These are phyloP conservation scores for Talaromyces amestolkiae DNA, from an alignment of 2,329 filamentous ascomycete species.

Conservation along the genomic window DNA sequence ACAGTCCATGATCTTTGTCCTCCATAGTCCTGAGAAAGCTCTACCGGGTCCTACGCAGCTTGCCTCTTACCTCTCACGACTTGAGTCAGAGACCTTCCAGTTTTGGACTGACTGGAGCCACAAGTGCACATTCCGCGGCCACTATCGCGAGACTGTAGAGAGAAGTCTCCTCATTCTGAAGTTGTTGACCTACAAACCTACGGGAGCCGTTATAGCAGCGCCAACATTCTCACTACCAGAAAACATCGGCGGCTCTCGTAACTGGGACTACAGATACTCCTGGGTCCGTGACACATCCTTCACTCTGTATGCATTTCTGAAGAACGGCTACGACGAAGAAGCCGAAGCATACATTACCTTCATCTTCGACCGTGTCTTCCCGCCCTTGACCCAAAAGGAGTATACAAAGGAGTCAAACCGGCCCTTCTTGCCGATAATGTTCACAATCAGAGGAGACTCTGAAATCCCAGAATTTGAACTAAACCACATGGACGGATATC, in stretches of 20 bases:
- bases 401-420: constrained; percentile 51
- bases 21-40: constrained; percentile 60
- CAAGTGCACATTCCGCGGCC: constrained; percentile 67
- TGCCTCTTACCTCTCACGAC: constrained; percentile 55
- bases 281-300: constrained; percentile 78
- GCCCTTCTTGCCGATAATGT: constrained; percentile 70
- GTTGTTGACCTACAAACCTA: constrained; percentile 74
- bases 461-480: constrained; percentile 71
- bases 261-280: constrained; percentile 57
- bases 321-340: constrained; percentile 71
- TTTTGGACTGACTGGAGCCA: constrained; percentile 75
- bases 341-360: constrained; percentile 77
- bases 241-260: constrained; percentile 63
- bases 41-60: constrained; percentile 61
- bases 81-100: constrained; percentile 67
- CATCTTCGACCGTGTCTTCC: constrained; percentile 66
- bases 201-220: constrained; percentile 72
- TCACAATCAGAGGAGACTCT: constrained; percentile 71
- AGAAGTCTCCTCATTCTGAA: constrained; percentile 73
- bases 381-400: constrained; percentile 53
- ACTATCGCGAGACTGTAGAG: constrained; percentile 69
- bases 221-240: constrained; percentile 77
- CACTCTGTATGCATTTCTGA: constrained; percentile 71
- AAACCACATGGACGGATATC: constrained; percentile 69
- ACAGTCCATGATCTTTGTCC: constrained; percentile 66